Evolutionary conservation across 768 basidiomycete genomes (phyloP).

Genomic region (Lentinula boryana): DNA sequence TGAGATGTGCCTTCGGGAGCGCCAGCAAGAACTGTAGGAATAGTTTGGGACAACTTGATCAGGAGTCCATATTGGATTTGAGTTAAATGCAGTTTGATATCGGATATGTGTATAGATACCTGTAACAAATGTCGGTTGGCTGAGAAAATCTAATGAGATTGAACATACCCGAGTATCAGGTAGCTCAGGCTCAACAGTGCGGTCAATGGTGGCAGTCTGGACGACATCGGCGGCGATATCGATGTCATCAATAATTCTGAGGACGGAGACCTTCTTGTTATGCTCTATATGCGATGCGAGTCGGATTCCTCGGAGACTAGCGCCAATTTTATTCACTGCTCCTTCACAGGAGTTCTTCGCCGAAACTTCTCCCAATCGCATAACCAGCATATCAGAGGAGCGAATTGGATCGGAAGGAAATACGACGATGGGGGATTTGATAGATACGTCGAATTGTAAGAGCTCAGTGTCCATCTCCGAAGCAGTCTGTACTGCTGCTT

Average conservation of each 20-base stretch:
- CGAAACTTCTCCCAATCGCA: constrained; percentile 84
- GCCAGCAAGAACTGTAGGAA: constrained; percentile 58
- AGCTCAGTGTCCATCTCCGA: constrained; percentile 72
- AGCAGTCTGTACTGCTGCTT: constrained; percentile 87
- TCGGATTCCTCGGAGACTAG: constrained; percentile 79
- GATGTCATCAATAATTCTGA: constrained; percentile 93
- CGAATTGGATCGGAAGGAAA: constrained; percentile 66
- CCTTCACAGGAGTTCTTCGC: constrained; percentile 72
- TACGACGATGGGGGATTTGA: constrained; percentile 89
- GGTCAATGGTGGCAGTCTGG: constrained; percentile 55
- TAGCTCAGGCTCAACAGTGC: constrained; percentile 38
- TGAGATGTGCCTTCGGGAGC: constrained; percentile 35
- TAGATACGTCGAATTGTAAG: constrained; percentile 87
- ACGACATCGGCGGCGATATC: constrained; percentile 62
- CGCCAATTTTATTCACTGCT: constrained; percentile 53
- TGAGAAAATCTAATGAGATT: background rate
- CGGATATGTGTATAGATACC: constrained; percentile 72
- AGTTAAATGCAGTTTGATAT: constrained; percentile 79
- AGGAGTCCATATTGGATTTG: constrained; percentile 77
- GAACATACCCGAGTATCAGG: constrained; percentile 71
- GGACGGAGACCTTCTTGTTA: constrained; percentile 37
- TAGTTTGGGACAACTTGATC: constrained; percentile 57
- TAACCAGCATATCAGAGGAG: constrained; percentile 64
- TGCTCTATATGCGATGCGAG: constrained; percentile 64
- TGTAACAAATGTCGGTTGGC: constrained; percentile 20